These are phyloP conservation scores for Lithohypha guttulata DNA, from an alignment of 2,329 filamentous ascomycete species.

Conservation along the genomic window DNA sequence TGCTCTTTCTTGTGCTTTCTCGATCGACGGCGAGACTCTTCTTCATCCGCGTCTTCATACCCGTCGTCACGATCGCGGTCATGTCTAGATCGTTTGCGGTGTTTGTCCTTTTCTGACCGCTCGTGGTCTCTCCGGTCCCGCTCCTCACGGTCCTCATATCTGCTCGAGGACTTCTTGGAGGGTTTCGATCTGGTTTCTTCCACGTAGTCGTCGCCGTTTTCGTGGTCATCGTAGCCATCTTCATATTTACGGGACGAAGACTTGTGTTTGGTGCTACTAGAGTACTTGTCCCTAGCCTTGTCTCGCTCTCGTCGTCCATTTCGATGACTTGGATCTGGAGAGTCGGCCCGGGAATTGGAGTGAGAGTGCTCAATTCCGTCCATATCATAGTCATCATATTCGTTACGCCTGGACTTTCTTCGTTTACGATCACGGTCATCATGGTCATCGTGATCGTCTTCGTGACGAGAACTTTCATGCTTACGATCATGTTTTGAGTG, in stretches of 20 bases:
- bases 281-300: slow-evolving; percentile 23
- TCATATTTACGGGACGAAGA: slow-evolving; percentile 40
- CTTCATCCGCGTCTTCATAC: slow-evolving; percentile 11
- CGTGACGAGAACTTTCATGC: slow-evolving; percentile 26
- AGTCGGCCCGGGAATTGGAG: slow-evolving; percentile 53
- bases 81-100: slow-evolving; percentile 13
- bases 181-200: slow-evolving; percentile 1
- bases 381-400: slow-evolving; percentile 38
- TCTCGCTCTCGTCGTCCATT: slow-evolving; percentile 52
- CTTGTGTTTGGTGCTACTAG: slow-evolving; percentile 25
- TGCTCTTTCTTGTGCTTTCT: slow-evolving; percentile 36
- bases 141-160: slow-evolving; percentile 14
- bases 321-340: slow-evolving; percentile 43
- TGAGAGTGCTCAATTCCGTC: slow-evolving; percentile 32
- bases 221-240: slow-evolving; percentile 21
- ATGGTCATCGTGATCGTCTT: slow-evolving; percentile 21
- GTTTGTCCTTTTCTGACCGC: slow-evolving; percentile 16
- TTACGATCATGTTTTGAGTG: slow-evolving; percentile 26
- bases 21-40: slow-evolving; percentile 11
- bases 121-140: slow-evolving; percentile 26
- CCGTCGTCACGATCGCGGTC: slow-evolving; percentile 11
- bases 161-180: slow-evolving; percentile 1
- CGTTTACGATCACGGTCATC: slow-evolving; percentile 20
- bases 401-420: slow-evolving; percentile 25
- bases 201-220: slow-evolving; percentile 28